Conservation (phyloP, 2,329 filamentous ascomycete species). For the Dissoconium aciculare region DNA sequence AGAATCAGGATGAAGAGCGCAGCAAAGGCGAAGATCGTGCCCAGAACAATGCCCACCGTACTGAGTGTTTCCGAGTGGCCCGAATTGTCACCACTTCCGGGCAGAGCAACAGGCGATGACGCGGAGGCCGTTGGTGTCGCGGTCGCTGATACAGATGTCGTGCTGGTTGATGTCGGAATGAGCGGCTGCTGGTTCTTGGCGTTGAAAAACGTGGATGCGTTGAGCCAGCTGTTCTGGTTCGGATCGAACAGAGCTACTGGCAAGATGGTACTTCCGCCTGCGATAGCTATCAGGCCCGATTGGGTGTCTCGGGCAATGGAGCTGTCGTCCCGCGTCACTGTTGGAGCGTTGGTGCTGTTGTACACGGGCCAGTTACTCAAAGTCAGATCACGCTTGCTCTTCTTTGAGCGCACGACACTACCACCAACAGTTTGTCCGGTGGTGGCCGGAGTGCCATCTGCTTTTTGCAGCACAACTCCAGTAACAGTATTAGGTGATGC, state of each 20-base stretch:
- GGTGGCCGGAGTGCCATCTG: conserved; percentile 38
- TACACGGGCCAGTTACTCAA: conserved; percentile 60
- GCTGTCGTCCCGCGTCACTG: conserved; percentile 48
- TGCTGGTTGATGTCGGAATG: conserved; percentile 15
- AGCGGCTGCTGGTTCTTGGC: conserved; percentile 24
- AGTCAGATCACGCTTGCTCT: conserved; percentile 39
- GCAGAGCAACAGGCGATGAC: conserved; percentile 24
- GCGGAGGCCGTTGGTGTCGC: conserved; percentile 25
- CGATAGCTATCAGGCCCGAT: conserved; percentile 54
- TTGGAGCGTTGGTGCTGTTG: conserved; percentile 58
- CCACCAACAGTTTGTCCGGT: conserved; percentile 35
- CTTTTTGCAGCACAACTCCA: conserved; percentile 51
- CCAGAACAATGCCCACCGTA: conserved; percentile 69
- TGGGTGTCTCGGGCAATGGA: conserved; percentile 52
- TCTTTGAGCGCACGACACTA: conserved; percentile 14
- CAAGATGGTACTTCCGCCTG: conserved; percentile 55
- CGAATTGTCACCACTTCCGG: conserved; percentile 17
- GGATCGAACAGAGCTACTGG: conserved; percentile 66
- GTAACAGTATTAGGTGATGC: conserved; percentile 60
- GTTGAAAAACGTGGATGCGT: conserved; percentile 50
- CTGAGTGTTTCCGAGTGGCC: conserved; percentile 36
- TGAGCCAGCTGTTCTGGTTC: conserved; percentile 60
- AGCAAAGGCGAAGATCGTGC: conserved; percentile 62
- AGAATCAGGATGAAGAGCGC: conserved; percentile 57
- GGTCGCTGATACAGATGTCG: conserved; percentile 20